Evolutionary conservation across 352 stramenopile genomes (phyloP), one percentile per base, ranked within the genome.

Genomic region (Peronospora farinosa): DNA sequence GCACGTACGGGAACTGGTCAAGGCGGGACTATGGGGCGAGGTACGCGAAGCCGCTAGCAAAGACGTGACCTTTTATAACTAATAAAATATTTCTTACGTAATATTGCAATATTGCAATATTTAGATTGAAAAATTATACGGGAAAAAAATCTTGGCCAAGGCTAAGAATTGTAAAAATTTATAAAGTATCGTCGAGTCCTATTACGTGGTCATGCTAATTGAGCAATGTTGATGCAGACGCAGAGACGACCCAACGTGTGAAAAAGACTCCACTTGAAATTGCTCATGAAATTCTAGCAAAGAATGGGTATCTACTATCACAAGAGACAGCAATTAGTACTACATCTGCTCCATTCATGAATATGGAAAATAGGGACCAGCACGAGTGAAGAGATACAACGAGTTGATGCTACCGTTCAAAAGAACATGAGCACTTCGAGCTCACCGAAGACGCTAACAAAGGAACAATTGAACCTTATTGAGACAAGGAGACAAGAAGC

Each of bases 1-100:
- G 45, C 75, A 91, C 39, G 78, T 89, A 50, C 79, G 72, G 19
- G 74, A 88, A 31, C 46, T 91, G 33, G 75, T 76, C 16, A 82
- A 79, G 40, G 39, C 30, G 13, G 47, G 60, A 9, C 48, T 65
- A 1, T 88, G 73, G 76, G 45, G 63, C 5, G 65, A 87, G 75
- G 79, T 88, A 15, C 5, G 13, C 3, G 13, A 16, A 43, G 19
- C 6, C 37, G 3, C 10, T 30, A 7, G 9, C 8, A 17, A 12
- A 23, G 23, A 27, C 15, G 15, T 25, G 15, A 21, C 19, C 7
- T 19, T 41, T 8, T 9, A 3, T 15, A n/a, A 13, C 5, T 25
- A 41, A 27, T 31, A 32, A 25, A 2, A 12, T 12, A 32, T 13
- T 11, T 31, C 4, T 19, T 9, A 12, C 10, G 28, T 32, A 32